phyloP scores from a whole-genome alignment of 1,284 basidiomycete species.

The Ustilago sp. region DNA sequence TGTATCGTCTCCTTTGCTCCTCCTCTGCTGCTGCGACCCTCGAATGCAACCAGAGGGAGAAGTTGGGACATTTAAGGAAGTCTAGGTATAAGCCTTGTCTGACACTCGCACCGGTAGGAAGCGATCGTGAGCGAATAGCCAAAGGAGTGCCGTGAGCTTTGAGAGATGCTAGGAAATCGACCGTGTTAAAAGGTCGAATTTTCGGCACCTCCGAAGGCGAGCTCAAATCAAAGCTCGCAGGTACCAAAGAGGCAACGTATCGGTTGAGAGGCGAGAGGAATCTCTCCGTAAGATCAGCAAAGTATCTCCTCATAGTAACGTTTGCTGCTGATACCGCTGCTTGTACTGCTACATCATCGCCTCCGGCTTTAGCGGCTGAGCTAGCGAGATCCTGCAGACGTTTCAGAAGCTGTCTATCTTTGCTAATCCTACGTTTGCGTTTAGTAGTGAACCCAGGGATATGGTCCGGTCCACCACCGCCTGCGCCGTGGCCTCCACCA shows the following conservation, averaged over 20 bases:
- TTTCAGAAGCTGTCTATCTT: conserved; percentile 81
- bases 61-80: conserved; percentile 65
- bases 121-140: conserved; percentile 59
- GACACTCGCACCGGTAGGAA: conserved; percentile 61
- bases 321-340: conserved; percentile 59
- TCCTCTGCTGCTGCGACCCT: conserved; percentile 60
- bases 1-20: conserved; percentile 59
- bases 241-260: conserved; percentile 80
- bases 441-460: conserved; percentile 74
- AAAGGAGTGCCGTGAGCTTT: conserved; percentile 77
- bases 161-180: conserved; percentile 83
- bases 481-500: conserved; percentile 75
- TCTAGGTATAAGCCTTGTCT: conserved; percentile 62
- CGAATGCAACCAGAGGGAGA: conserved; percentile 63
- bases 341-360: conserved; percentile 37
- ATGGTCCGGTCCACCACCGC: conserved; percentile 61
- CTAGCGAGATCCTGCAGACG: conserved; percentile 71
- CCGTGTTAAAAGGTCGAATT: conserved; percentile 79
- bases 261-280: conserved; percentile 91
- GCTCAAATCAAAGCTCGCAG: conserved; percentile 51
- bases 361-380: conserved; percentile 48
- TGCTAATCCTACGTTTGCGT: conserved; percentile 86
- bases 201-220: conserved; percentile 54
- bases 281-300: conserved; percentile 86
- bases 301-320: conserved; percentile 81